A percentile compares a stretch with the other conserved stretches of the same genome.
These are phyloP conservation scores for Petunia secreta DNA, from an alignment of 257 asterid species.

Conservation along the genomic window DNA sequence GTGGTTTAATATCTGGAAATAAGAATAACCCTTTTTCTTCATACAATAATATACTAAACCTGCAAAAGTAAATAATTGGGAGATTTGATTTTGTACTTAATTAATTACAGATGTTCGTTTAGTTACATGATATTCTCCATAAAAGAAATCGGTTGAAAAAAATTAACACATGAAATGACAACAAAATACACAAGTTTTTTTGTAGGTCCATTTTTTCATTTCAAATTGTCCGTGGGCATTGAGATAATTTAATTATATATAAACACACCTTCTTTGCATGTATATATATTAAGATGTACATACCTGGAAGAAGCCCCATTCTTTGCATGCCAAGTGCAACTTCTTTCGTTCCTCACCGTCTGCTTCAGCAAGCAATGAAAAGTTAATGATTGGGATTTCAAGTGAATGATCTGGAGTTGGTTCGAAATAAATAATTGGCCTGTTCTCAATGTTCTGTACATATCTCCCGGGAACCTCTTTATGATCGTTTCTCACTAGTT, in stretches of 20 bases:
- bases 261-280: not conserved
- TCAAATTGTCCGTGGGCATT: no score
- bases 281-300: not conserved
- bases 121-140: no score
- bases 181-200: no score
- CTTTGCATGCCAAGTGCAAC: constrained; percentile 46
- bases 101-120: no score
- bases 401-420: constrained; percentile 18
- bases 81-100: no score
- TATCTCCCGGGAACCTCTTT: constrained; percentile 40
- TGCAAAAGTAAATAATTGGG: no score
- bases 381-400: constrained; percentile 46
- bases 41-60: no score
- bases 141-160: no score
- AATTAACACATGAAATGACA: no score
- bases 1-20: constrained; percentile 47
- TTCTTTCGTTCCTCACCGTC: constrained; percentile 43
- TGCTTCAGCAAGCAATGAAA: constrained; percentile 41
- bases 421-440: constrained; percentile 34
- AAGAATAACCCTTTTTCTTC: no score
- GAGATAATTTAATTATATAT: no score
- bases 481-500: constrained; percentile 43
- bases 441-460: constrained; percentile 37
- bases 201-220: no score
- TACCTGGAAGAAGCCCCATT: constrained; percentile 62